Evolutionary conservation across 768 basidiomycete genomes (phyloP).

Genomic region (Rhodotorula paludigena): DNA sequence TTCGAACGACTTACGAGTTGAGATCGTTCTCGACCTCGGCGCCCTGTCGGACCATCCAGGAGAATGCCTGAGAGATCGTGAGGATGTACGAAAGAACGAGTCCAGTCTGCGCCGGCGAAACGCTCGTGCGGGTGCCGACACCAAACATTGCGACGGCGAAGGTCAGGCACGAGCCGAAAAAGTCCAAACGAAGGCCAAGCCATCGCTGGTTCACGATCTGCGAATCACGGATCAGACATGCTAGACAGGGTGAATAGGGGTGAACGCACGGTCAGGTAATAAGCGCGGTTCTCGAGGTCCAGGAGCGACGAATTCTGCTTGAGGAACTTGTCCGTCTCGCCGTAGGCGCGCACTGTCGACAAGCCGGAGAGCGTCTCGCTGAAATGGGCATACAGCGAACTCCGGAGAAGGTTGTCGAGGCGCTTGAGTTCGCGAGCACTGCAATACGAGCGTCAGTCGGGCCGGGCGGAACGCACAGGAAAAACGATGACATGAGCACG

Average conservation of each 20-base stretch:
- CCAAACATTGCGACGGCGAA: conserved; percentile 75
- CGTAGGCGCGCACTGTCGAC: conserved; percentile 76
- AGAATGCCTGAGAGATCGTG: conserved; percentile 54
- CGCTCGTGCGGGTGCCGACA: conserved; percentile 65
- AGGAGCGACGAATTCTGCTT: conserved; percentile 68
- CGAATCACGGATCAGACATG: neutral
- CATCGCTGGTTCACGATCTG: neutral
- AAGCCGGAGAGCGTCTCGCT: conserved; percentile 68
- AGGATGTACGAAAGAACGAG: conserved; percentile 61
- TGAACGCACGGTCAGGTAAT: conserved; percentile 77
- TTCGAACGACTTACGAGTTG: neutral
- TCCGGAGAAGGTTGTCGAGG: conserved; percentile 76
- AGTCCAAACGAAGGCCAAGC: conserved; percentile 81
- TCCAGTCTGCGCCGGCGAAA: conserved; percentile 76
- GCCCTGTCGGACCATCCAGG: conserved; percentile 69
- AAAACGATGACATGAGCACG: too few species aligned
- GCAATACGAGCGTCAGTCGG: neutral
- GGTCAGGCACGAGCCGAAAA: conserved; percentile 65
- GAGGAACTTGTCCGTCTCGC: conserved; percentile 64
- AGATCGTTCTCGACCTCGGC: conserved; percentile 46
- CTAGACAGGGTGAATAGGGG: conserved; percentile 57
- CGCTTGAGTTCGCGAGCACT: conserved; percentile 76
- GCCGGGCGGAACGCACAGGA: conserved; percentile 46
- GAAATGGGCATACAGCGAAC: conserved; percentile 84
- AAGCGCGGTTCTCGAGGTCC: conserved; percentile 82